Evolutionary conservation across 192 early-diverging fungal genomes (phyloP), one percentile per base, ranked within the genome.

Genomic region (Coemansia sp.): DNA sequence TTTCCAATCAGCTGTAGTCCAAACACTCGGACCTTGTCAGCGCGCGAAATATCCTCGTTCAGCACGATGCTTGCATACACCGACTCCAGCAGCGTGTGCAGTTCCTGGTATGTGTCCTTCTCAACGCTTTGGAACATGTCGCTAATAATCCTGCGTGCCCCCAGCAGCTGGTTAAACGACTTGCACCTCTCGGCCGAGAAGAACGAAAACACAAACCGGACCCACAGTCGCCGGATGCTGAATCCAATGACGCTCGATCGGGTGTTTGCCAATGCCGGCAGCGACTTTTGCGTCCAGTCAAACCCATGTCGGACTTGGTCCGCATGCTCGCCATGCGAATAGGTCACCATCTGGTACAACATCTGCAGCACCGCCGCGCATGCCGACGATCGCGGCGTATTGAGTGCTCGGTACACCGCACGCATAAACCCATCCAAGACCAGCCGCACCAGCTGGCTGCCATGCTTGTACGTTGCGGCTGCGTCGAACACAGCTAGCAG

Each of bases 221-320:
- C 63, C 74, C 74, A 77, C 37, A 71, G 45, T n/a, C 56, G 42
- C 7, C 74, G 49, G 15, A 70, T 56, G 54, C 68, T 67, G n/a
- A 67, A 58, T 6, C 68, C 74, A 5, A 60, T 53, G 5, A 63
- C 56, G 5, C 34, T 53, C 11, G 66, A 56, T 10, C 72, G 42
- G 13, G 56, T 54, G 18, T 18, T 42, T 0, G 68, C 49, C 43
- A 77, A 26, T 32, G 33, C 35, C 1, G 54, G 49, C 21, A 77
- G 30, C 3, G 53, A 18, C 21, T 54, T 58, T 38, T 59, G 51
- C 0, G 67, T 68, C 74, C 74, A 77, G 41, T 77, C 63, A 31
- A 77, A 77, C 36, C 31, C n/a, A 11, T 50, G 55, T 22, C 64
- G 36, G 15, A 77, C 11, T 19, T 61, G 50, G 33, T 70, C 74